Evolutionary conservation across 495 filamentous ascomycete genomes (phyloP).

Genomic region (Aspergillus kassunensis): DNA sequence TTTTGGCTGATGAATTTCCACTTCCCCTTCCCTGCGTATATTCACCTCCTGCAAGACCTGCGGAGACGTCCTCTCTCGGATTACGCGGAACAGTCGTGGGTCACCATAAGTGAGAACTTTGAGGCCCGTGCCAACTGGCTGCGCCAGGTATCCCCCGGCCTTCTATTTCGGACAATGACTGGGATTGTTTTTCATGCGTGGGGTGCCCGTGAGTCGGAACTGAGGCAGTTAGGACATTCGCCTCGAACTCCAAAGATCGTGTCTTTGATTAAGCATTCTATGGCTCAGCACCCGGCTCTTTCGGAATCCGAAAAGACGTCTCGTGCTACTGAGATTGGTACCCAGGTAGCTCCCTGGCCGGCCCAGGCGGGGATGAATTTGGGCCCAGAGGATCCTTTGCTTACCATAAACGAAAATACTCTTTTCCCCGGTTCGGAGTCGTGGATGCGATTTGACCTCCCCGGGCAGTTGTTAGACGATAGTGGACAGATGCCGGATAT

Average conservation of each 20-base stretch:
- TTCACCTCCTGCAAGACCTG: slow-evolving; percentile 46
- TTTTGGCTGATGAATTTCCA: slow-evolving; percentile 41
- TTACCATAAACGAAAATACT: not conserved
- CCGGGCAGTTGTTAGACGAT: not conserved
- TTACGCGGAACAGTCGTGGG: slow-evolving; percentile 40
- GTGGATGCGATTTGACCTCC: not conserved
- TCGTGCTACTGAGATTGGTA: not conserved
- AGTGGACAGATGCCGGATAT: not conserved
- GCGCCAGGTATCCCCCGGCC: slow-evolving; percentile 14
- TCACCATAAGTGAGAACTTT: slow-evolving; percentile 48
- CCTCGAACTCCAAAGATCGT: slow-evolving; percentile 38
- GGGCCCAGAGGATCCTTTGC: not conserved
- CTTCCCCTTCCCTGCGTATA: slow-evolving; percentile 53
- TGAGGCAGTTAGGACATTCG: slow-evolving; percentile 17
- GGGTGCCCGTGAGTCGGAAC: slow-evolving; percentile 29
- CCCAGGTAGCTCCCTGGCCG: not conserved
- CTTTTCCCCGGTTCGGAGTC: not conserved
- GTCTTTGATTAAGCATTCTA: not conserved
- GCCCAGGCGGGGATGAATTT: not conserved
- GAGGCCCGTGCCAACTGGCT: slow-evolving; percentile 31
- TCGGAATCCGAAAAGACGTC: not conserved
- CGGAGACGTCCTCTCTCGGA: slow-evolving; percentile 29
- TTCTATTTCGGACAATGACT: slow-evolving; percentile 40
- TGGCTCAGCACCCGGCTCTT: not conserved
- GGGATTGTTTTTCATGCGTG: slow-evolving; percentile 45